phyloP scores from a whole-genome alignment of 495 filamentous ascomycete species.

The Massariosphaeria phaeospora region DNA sequence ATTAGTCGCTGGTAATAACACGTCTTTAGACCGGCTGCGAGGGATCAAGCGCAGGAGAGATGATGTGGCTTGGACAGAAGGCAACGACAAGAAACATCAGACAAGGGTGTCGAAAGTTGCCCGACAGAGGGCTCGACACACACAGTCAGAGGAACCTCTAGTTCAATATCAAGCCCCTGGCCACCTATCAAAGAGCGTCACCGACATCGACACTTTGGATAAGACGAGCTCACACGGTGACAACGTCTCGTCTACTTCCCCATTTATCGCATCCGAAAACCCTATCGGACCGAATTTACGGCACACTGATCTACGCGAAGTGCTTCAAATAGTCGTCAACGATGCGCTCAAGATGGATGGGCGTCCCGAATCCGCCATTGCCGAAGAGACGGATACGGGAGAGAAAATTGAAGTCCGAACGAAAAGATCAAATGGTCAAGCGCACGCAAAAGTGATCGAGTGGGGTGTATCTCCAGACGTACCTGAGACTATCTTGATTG shows the following conservation, averaged over 20 bases:
- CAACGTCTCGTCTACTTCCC: constrained; percentile 20
- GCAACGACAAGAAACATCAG: constrained; percentile 8
- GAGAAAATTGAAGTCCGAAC: constrained; percentile 64
- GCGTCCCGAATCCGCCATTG: constrained; percentile 63
- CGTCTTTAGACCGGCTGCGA: constrained; percentile 27
- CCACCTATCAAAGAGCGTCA: neutral
- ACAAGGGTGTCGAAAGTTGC: constrained; percentile 6
- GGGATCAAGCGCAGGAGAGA: constrained; percentile 36
- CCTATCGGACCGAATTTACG: constrained; percentile 49
- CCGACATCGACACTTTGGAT: constrained; percentile 1
- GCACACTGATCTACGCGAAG: constrained; percentile 58
- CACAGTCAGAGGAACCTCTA: constrained; percentile 23
- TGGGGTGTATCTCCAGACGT: constrained; percentile 62
- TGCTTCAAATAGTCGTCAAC: constrained; percentile 63
- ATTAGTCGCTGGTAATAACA: constrained; percentile 34
- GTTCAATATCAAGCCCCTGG: neutral
- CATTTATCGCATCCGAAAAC: constrained; percentile 45
- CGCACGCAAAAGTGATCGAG: constrained; percentile 58
- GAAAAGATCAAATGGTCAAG: constrained; percentile 54
- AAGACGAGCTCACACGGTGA: constrained; percentile 21
- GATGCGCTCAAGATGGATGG: constrained; percentile 68
- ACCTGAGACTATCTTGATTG: constrained; percentile 62
- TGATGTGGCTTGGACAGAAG: constrained; percentile 4
- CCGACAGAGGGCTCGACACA: constrained; percentile 11
- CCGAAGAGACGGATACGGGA: constrained; percentile 55